Evolutionary conservation across 495 filamentous ascomycete genomes (phyloP).

Genomic region (Trichoderma asperelloides): DNA sequence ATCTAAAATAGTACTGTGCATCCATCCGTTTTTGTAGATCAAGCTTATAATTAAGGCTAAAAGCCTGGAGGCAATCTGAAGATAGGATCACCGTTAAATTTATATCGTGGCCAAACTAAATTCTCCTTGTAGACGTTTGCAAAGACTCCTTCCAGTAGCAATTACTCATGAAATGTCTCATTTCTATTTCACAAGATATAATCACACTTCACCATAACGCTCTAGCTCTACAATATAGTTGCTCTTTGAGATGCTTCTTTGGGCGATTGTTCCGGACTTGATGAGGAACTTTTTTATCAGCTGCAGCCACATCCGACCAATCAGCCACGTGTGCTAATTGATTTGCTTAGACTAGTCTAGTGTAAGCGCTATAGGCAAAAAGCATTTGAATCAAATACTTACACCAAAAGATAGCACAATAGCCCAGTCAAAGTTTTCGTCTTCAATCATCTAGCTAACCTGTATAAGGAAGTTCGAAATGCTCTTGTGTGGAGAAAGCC

Average conservation of each 20-base stretch:
- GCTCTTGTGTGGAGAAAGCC: neutral
- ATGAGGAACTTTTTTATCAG: neutral
- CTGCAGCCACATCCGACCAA: neutral
- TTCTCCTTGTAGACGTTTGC: neutral
- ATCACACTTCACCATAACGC: neutral
- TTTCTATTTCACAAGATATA: neutral
- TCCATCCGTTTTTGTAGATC: neutral
- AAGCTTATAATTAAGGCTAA: neutral
- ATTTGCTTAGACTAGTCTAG: neutral
- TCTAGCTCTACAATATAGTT: neutral
- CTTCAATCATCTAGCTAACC: neutral
- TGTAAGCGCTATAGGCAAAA: neutral
- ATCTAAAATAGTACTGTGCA: neutral
- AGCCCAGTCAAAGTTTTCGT: neutral
- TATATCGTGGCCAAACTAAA: neutral
- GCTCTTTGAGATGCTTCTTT: neutral
- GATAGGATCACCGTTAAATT: neutral
- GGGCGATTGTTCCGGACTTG: neutral
- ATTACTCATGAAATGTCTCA: neutral
- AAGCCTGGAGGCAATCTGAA: neutral
- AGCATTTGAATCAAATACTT: neutral
- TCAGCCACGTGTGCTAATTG: neutral
- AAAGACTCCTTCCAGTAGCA: neutral
- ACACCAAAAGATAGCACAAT: neutral
- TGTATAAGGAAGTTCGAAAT: neutral